phyloP scores from a whole-genome alignment of 2,329 filamentous ascomycete species.

The Cytospora schulzeri region DNA sequence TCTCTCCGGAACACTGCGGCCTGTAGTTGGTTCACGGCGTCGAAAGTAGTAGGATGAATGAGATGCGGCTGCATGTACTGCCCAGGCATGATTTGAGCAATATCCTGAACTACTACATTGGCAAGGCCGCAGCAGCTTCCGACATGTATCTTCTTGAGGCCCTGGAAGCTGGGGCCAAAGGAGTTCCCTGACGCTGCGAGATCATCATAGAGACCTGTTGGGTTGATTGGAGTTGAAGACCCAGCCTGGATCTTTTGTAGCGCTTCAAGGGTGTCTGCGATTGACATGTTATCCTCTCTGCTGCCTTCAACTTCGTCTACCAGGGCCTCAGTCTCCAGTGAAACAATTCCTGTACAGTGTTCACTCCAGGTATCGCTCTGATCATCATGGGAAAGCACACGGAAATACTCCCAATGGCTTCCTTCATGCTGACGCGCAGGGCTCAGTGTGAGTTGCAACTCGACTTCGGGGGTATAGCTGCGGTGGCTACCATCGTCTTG shows the following conservation, averaged over 20 bases:
- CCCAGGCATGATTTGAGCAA: constrained; percentile 9
- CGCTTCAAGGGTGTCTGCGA: neutral
- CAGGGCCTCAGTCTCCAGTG: neutral
- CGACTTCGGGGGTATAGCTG: constrained; percentile 7
- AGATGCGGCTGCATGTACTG: constrained; percentile 13
- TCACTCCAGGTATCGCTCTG: constrained; percentile 6
- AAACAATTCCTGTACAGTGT: constrained; percentile 3
- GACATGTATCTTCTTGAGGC: constrained; percentile 1
- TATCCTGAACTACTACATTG: constrained; percentile 1
- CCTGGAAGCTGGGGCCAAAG: constrained; percentile 16
- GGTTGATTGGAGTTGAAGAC: neutral
- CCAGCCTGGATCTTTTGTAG: neutral
- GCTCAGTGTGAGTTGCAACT: constrained; percentile 11
- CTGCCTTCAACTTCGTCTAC: constrained; percentile 9
- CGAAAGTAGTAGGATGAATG: constrained; percentile 14
- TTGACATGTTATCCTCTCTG: neutral
- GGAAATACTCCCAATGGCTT: constrained; percentile 15
- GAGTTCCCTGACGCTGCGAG: constrained; percentile 12
- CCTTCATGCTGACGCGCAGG: neutral
- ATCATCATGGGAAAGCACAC: constrained; percentile 9
- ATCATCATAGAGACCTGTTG: constrained; percentile 1
- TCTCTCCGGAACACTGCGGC: constrained; percentile 19
- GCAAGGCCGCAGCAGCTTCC: constrained; percentile 2
- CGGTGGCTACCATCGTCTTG: neutral
- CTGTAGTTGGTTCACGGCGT: constrained; percentile 14